These are phyloP conservation scores for Podila epigama DNA, from an alignment of 192 early-diverging fungal species.

Conservation along the genomic window DNA sequence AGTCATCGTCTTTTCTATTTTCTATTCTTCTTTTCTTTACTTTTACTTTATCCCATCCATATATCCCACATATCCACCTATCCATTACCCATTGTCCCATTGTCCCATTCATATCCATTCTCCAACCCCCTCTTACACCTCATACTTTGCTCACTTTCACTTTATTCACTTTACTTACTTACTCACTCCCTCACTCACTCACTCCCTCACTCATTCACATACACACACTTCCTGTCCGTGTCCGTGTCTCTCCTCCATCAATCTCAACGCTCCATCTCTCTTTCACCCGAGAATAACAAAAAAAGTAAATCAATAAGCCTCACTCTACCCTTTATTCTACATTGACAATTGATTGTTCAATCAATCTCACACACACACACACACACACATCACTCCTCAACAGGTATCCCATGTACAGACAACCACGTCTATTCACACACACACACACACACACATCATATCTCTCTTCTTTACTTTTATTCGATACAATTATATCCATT, in stretches of 20 bases:
- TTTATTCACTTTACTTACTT: background rate
- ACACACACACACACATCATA: constrained; percentile 3
- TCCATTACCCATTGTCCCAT: no score
- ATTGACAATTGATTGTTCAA: background rate
- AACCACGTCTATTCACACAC: constrained; percentile 1
- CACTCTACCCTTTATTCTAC: constrained; percentile 6
- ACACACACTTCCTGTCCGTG: no score
- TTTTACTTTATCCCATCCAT: no score
- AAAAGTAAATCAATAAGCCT: background rate
- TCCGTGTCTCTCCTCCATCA: no score
- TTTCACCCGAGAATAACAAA: constrained; percentile 1
- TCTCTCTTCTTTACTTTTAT: background rate
- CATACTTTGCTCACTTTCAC: no score
- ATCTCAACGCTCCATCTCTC: no score
- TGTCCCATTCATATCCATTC: no score
- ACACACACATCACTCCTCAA: constrained; percentile 1
- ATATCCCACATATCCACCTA: no score
- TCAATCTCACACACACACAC: background rate
- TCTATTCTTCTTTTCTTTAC: no score
- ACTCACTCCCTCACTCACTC: constrained; percentile 9
- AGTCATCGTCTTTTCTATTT: no score
- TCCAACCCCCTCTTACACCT: no score
- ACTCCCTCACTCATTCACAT: constrained; percentile 4
- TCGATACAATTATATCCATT: background rate
- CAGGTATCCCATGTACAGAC: no score